Evolutionary conservation across 169 alveolate species (phyloP).

Genomic region (Plasmodium knowlesi): DNA sequence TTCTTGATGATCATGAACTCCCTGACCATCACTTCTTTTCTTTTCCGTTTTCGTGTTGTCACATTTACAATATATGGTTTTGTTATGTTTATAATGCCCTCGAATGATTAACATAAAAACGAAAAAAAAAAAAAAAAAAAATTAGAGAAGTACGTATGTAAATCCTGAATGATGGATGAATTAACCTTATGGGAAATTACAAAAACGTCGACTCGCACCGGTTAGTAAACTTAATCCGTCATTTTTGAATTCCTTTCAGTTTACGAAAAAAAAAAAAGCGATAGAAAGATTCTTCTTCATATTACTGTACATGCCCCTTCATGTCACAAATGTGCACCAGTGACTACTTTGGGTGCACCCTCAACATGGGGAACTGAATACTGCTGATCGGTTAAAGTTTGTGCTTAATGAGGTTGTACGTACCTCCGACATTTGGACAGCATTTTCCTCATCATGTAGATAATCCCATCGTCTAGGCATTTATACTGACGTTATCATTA

Average conservation of each 20-base stretch:
- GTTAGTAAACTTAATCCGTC: neutral
- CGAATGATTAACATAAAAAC: constrained; percentile 2
- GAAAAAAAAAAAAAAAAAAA: neutral
- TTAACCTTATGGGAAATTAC: neutral
- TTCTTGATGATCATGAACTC: too few relatives aligned
- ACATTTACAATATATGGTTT: constrained; percentile 52
- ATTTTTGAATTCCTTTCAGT: neutral
- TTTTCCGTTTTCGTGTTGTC: constrained; percentile 46
- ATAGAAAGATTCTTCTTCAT: neutral
- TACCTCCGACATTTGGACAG: neutral
- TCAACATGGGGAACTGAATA: neutral
- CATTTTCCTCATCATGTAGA: neutral
- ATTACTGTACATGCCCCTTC: neutral
- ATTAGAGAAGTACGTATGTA: neutral
- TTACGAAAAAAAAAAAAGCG: neutral
- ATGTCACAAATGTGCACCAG: neutral
- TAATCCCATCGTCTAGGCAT: neutral
- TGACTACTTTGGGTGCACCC: neutral
- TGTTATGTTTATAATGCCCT: constrained; percentile 10
- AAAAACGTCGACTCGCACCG: neutral
- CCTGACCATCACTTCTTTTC: neutral
- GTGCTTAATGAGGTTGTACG: neutral
- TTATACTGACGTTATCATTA: neutral
- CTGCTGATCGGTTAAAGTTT: neutral
- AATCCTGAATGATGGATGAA: neutral